A percentile compares a stretch with the other conserved stretches of the same genome.
phyloP scores from a whole-genome alignment of 345 rosid genomes.

The Raphanus raphanistrum region DNA sequence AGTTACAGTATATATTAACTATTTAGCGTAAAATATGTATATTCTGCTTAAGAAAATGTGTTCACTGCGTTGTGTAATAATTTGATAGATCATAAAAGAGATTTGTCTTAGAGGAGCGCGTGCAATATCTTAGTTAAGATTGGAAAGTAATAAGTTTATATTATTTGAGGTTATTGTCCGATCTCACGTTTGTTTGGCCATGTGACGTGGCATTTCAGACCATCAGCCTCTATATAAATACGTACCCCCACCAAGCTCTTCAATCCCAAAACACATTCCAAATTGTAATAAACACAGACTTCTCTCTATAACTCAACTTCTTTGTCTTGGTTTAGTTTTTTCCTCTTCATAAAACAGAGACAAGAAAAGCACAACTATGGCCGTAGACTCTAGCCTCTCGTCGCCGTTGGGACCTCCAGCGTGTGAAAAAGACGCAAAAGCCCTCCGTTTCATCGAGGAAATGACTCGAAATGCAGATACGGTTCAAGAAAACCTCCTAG shows the following conservation, averaged over 20 bases:
- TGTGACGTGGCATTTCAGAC: constrained; percentile 43
- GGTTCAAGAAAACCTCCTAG: constrained; percentile 61
- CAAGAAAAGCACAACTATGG: constrained; percentile 46
- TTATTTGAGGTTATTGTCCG: constrained; percentile 17
- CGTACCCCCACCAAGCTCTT: constrained; percentile 2
- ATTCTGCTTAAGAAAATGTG: not conserved
- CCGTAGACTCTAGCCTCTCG: constrained; percentile 59
- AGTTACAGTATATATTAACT: not conserved
- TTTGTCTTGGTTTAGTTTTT: not conserved
- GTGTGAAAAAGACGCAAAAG: constrained; percentile 73
- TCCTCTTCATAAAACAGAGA: not conserved
- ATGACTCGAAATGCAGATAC: constrained; percentile 63
- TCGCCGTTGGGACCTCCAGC: constrained; percentile 77
- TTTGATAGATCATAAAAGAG: not conserved
- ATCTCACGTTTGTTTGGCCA: constrained; percentile 21
- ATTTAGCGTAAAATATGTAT: not conserved
- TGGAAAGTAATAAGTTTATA: constrained; percentile 2
- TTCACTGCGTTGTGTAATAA: not conserved
- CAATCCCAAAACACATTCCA: constrained; percentile 21
- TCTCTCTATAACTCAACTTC: constrained; percentile 1
- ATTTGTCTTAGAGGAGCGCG: constrained; percentile 24
- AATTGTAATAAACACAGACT: constrained; percentile 17
- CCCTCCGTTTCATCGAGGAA: constrained; percentile 74
- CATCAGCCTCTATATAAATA: constrained; percentile 50
- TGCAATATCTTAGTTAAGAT: constrained; percentile 28